phyloP scores from a whole-genome alignment of 192 early-diverging fungal species.

The Dispira simplex region DNA sequence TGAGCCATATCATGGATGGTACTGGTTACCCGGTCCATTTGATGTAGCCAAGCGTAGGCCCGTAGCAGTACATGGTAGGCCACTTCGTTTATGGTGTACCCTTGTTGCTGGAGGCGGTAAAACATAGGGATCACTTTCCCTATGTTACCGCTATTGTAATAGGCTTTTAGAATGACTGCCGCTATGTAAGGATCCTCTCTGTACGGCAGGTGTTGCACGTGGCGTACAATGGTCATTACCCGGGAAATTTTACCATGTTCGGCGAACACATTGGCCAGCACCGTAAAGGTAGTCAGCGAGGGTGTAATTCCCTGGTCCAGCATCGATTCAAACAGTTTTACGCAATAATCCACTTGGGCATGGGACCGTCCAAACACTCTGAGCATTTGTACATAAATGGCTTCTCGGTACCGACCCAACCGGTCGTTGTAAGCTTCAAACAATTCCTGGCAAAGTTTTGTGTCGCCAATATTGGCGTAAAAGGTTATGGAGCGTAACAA shows the following conservation, averaged over 20 bases:
- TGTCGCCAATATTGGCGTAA: too few species aligned
- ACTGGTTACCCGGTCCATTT: neutral
- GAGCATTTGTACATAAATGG: neutral
- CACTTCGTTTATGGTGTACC: neutral
- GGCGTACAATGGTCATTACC: neutral
- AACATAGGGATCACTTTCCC: neutral
- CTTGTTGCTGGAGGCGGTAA: neutral
- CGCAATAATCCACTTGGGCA: neutral
- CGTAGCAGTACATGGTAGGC: neutral
- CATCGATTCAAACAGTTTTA: neutral
- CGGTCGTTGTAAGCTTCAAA: too few species aligned
- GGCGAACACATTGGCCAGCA: conserved; percentile 3
- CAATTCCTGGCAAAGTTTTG: too few species aligned
- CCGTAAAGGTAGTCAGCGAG: neutral
- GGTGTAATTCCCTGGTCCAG: neutral
- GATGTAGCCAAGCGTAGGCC: conserved; percentile 1
- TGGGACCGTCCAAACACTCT: neutral
- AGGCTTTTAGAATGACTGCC: neutral
- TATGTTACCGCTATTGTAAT: neutral
- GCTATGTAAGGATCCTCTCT: neutral
- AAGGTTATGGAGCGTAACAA: too few species aligned
- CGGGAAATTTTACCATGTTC: neutral
- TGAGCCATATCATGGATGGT: neutral
- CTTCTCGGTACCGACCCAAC: neutral
- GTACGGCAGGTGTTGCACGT: neutral